These are phyloP conservation scores for Chaetothyriales sp. DNA, from an alignment of 2,329 filamentous ascomycete genomes.

Conservation along the genomic window DNA sequence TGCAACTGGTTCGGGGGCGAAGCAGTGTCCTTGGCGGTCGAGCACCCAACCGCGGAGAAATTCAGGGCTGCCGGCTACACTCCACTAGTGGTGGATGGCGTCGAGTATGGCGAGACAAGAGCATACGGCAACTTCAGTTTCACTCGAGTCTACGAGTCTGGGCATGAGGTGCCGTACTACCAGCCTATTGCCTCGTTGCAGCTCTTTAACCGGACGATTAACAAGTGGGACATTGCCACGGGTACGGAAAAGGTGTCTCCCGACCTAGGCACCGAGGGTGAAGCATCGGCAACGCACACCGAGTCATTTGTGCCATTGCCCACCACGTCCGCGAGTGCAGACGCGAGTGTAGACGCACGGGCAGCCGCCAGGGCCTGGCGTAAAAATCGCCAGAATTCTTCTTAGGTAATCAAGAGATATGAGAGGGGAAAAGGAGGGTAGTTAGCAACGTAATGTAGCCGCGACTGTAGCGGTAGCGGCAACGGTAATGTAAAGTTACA, in stretches of 20 bases:
- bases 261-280: constrained; percentile 29
- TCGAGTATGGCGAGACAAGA: constrained; percentile 57
- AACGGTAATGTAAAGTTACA: too few relatives aligned
- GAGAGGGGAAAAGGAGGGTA: too few relatives aligned
- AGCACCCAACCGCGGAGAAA: constrained; percentile 35
- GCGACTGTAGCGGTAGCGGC: too few relatives aligned
- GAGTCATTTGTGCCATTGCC: constrained; percentile 28
- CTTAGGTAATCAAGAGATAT: not conserved
- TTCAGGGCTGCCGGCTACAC: constrained; percentile 60
- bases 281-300: constrained; percentile 31
- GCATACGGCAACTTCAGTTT: constrained; percentile 65
- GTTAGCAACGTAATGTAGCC: too few relatives aligned
- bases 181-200: constrained; percentile 48
- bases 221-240: constrained; percentile 41
- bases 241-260: constrained; percentile 28
- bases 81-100: constrained; percentile 53
- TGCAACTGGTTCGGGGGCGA: constrained; percentile 57
- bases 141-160: constrained; percentile 51
- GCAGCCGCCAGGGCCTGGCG: not conserved
- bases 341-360: not conserved
- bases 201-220: constrained; percentile 48
- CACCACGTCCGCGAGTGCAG: constrained; percentile 5
- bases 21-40: constrained; percentile 51
- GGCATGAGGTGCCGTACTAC: constrained; percentile 49
- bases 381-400: not conserved